phyloP scores from a whole-genome alignment of 108 stramenopile species.

The Cyclostephanos invisitatus region DNA sequence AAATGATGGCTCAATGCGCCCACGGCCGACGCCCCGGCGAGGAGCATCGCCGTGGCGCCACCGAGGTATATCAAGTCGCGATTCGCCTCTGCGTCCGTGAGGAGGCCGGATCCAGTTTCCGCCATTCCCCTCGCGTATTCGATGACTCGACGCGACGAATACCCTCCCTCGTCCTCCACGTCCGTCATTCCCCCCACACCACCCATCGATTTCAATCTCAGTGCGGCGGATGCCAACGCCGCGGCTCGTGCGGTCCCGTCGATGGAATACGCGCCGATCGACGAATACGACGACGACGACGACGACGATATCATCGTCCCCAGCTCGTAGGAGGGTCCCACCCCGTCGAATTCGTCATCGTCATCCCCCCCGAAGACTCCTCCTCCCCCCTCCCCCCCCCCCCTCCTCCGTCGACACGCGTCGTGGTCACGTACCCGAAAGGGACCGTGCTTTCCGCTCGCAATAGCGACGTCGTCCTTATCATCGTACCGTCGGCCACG shows the following conservation, averaged over 20 bases:
- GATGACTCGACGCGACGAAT: conserved; percentile 13
- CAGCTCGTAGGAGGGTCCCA: conserved; percentile 61
- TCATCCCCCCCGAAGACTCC: background rate
- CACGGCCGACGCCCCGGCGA: conserved; percentile 71
- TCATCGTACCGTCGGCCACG: conserved; percentile 72
- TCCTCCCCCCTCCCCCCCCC: background rate
- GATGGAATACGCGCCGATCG: conserved; percentile 28
- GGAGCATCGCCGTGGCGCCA: conserved; percentile 61
- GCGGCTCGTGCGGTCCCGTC: conserved; percentile 32
- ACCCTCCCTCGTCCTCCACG: background rate
- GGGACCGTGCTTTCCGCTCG: conserved; percentile 66
- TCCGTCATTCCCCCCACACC: background rate
- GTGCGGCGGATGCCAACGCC: conserved; percentile 14
- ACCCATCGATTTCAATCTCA: background rate
- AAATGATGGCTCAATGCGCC: conserved; percentile 83
- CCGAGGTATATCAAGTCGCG: conserved; percentile 54
- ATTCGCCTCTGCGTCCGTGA: conserved; percentile 39
- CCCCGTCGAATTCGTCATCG: background rate
- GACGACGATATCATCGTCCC: conserved; percentile 42
- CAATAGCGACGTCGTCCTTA: conserved; percentile 58
- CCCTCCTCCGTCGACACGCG: conserved; percentile 30
- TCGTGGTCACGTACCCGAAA: conserved; percentile 64
- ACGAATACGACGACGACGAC: conserved; percentile 21
- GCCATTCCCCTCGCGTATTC: conserved; percentile 21
- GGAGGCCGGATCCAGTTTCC: conserved; percentile 11